Evolutionary conservation across 805 yeast species (phyloP).

Genomic region (Alloascoidea africana): DNA sequence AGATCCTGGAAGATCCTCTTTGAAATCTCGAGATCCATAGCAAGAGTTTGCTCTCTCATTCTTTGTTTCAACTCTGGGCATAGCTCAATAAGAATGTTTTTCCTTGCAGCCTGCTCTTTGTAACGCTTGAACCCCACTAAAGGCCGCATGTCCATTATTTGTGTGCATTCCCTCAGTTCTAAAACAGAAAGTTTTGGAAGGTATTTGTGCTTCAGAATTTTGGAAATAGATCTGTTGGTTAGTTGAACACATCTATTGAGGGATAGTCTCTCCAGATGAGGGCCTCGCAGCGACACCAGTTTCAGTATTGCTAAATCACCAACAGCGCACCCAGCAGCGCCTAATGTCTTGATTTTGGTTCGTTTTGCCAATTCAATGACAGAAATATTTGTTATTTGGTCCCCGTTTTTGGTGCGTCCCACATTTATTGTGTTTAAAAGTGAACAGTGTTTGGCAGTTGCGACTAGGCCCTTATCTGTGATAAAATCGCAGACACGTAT

Average conservation of each 20-base stretch:
- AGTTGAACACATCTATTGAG: slow-evolving; percentile 55
- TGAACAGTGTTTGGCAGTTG: slow-evolving; percentile 47
- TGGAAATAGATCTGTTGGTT: slow-evolving; percentile 33
- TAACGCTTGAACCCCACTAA: slow-evolving; percentile 47
- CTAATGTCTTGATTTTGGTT: slow-evolving; percentile 53
- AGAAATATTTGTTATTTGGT: slow-evolving; percentile 55
- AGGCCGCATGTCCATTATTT: slow-evolving; percentile 43
- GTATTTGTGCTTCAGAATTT: slow-evolving; percentile 25
- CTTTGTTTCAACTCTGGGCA: slow-evolving; percentile 54
- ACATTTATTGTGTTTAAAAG: slow-evolving; percentile 48
- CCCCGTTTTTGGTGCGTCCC: slow-evolving; percentile 63
- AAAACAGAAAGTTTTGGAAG: slow-evolving; percentile 49
- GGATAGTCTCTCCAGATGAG: slow-evolving; percentile 46
- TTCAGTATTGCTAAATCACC: slow-evolving; percentile 75
- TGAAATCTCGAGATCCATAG: slow-evolving; percentile 40
- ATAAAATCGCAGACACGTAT: slow-evolving; percentile 72
- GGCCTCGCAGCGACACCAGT: slow-evolving; percentile 39
- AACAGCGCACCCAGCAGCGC: slow-evolving; percentile 78
- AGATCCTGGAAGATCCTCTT: slow-evolving; percentile 46
- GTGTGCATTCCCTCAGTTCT: slow-evolving; percentile 52
- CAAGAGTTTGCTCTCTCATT: slow-evolving; percentile 44
- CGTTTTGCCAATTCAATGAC: slow-evolving; percentile 39
- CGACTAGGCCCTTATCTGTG: slow-evolving; percentile 59
- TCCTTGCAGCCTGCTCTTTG: slow-evolving; percentile 18
- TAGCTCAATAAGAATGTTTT: slow-evolving; percentile 55